A percentile compares a stretch with the other conserved stretches of the same genome.
Evolutionary conservation across 257 asterid species (phyloP).

Genomic region (Asclepias syriaca): DNA sequence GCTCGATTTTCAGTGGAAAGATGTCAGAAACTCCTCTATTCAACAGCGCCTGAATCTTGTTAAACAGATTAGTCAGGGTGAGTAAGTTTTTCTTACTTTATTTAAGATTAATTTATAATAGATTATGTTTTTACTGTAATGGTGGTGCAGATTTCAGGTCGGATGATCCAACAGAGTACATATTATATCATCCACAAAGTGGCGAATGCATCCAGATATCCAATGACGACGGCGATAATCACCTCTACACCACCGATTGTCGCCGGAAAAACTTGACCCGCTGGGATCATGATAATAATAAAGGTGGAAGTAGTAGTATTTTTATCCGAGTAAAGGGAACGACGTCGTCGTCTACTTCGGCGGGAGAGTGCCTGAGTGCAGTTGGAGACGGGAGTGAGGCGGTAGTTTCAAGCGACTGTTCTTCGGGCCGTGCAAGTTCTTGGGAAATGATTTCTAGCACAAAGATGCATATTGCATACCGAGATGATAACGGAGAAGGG

Average conservation of each 20-base stretch:
- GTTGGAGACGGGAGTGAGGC: constrained; percentile 31
- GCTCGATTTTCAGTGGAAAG: constrained; percentile 41
- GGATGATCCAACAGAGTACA: constrained; percentile 14
- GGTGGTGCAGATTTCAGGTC: constrained; percentile 37
- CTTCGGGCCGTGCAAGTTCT: constrained; percentile 9
- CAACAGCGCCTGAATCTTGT: constrained; percentile 35
- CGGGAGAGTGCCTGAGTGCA: constrained; percentile 28
- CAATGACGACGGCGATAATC: not conserved
- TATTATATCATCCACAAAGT: constrained; percentile 53
- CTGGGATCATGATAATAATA: constrained; percentile 29
- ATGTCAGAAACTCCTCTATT: constrained; percentile 34
- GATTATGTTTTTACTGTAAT: not conserved
- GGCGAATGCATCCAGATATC: constrained; percentile 36
- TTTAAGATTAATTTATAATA: too few relatives aligned
- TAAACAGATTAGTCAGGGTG: constrained; percentile 57
- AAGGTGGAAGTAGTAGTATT: constrained; percentile 16
- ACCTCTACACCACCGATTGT: constrained; percentile 26
- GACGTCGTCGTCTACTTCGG: not conserved
- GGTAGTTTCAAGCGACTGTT: constrained; percentile 35
- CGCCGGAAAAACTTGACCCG: constrained; percentile 16
- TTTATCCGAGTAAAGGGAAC: constrained; percentile 31
- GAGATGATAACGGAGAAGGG: constrained; percentile 30
- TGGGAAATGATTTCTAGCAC: constrained; percentile 34
- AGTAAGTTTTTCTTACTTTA: too few relatives aligned
- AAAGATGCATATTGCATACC: constrained; percentile 41